These are phyloP conservation scores for Scedosporium dehoogii DNA, from an alignment of 2,329 filamentous ascomycete genomes.

Conservation along the genomic window DNA sequence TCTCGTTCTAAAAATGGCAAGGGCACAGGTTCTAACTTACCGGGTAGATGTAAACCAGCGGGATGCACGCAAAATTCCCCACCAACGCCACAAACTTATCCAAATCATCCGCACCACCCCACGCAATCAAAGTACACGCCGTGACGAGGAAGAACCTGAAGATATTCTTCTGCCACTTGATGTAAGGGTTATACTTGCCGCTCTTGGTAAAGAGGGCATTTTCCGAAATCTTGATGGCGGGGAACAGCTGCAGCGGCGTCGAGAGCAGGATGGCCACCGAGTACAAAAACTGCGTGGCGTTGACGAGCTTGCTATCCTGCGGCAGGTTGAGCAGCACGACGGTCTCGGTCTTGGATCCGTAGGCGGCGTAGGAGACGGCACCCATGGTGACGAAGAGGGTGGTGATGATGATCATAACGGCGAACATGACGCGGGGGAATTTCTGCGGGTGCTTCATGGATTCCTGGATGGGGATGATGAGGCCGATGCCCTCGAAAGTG, in stretches of 20 bases:
- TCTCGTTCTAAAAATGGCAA: not conserved
- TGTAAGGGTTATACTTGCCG: conserved; percentile 94
- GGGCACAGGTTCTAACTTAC: conserved; percentile 42
- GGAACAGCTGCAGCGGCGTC: conserved; percentile 93
- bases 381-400: conserved; percentile 85
- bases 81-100: conserved; percentile 97
- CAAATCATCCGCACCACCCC: conserved; percentile 82
- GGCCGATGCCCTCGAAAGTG: conserved; percentile 93
- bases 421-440: conserved; percentile 78
- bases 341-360: conserved; percentile 89
- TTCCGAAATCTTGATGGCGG: conserved; percentile 91
- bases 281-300: conserved; percentile 92
- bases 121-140: conserved; percentile 77
- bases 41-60: conserved; percentile 93
- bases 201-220: conserved; percentile 89
- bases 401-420: conserved; percentile 93
- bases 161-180: conserved; percentile 99
- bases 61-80: conserved; percentile 95
- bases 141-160: conserved; percentile 92
- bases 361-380: conserved; percentile 89
- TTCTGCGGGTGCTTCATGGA: conserved; percentile 88
- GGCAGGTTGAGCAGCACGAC: conserved; percentile 94
- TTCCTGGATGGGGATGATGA: conserved; percentile 96
- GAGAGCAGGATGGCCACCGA: conserved; percentile 95
- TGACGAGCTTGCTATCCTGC: conserved; percentile 91